Evolutionary conservation across 2,329 filamentous ascomycete genomes (phyloP), one percentile per base, ranked within the genome.

Genomic region (Geosmithia flava): DNA sequence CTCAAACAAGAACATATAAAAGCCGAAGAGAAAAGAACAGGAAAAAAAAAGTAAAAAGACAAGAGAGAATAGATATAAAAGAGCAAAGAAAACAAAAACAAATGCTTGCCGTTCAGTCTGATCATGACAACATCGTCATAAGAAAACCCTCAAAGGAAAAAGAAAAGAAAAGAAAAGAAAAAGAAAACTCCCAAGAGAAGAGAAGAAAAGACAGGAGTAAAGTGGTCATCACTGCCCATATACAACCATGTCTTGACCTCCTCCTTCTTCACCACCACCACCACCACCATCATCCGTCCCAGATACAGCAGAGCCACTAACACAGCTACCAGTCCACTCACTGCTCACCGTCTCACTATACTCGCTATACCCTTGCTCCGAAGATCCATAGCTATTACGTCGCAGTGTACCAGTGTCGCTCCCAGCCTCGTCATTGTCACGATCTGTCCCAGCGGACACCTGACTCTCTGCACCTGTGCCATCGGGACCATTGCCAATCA

Each of bases 241-340:
- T 33, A 68, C 57, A 39, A 66, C 58, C 43, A 69, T 50, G 49
- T 66, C 64, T n/a, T 45, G 23, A 3, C 27, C 44, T 2, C 37
- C 61, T 59, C 4, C 57, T 60, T 29, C 49, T 45, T 11, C 33
- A 37, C 10, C 33, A 11, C 3, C 33, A 11, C 6, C 13, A 42
- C 48, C 44, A 20, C 65, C 59, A 11, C 53, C 58, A 7, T 47
- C 53, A 6, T 46, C 49, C 29, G 54, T 53, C 10, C 58, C 52
- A 44, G 17, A 20, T 3, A 53, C 54, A 41, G 55, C 47, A 27
- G 56, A 49, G 43, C 55, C 50, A 47, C 61, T 63, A 27, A 62
- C 56, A 4, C 57, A 65, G 49, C 69, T 73, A 55, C 69, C 71
- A 2, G 71, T 72, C 67, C 69, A 75, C 49, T 75, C 69, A 51